A percentile compares a stretch with the other conserved stretches of the same genome.
Conservation (phyloP, 495 filamentous ascomycete species). For the Penicillium egyptiacum region DNA sequence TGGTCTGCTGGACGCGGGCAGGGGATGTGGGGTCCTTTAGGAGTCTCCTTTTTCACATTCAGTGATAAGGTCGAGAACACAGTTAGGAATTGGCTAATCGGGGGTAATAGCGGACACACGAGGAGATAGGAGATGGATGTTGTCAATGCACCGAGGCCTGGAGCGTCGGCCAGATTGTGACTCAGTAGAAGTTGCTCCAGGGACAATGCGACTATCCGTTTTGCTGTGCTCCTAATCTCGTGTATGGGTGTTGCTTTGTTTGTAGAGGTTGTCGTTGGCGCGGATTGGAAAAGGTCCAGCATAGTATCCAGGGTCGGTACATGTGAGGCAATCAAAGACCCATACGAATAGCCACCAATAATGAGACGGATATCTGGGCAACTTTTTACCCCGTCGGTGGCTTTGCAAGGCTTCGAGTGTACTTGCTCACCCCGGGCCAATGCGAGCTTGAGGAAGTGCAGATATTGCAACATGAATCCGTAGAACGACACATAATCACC, state of each 20-base stretch:
- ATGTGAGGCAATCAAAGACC: constrained; percentile 73
- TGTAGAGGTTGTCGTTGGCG: neutral
- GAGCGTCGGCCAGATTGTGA: constrained; percentile 7
- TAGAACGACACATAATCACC: constrained; percentile 78
- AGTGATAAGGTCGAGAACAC: constrained; percentile 47
- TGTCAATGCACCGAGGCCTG: constrained; percentile 14
- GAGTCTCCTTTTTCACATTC: constrained; percentile 24
- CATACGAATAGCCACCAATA: constrained; percentile 88
- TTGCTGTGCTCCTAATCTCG: constrained; percentile 67
- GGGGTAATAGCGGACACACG: constrained; percentile 73
- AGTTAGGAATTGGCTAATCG: constrained; percentile 58
- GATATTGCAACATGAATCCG: constrained; percentile 73
- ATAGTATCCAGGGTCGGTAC: constrained; percentile 64
- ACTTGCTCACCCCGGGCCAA: neutral
- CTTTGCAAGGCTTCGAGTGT: neutral
- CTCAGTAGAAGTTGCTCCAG: constrained; percentile 16
- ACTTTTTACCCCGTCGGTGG: neutral
- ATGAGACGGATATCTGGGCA: constrained; percentile 43
- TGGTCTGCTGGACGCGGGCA: constrained; percentile 50
- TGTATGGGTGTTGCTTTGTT: constrained; percentile 45
- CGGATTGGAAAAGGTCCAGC: constrained; percentile 51
- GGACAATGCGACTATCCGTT: constrained; percentile 51
- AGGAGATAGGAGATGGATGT: constrained; percentile 66
- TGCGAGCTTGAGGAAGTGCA: constrained; percentile 43
- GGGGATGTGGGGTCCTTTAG: constrained; percentile 34